Evolutionary conservation across 805 yeast genomes (phyloP).

Genomic region (Sungouiozyma ichnusensis): DNA sequence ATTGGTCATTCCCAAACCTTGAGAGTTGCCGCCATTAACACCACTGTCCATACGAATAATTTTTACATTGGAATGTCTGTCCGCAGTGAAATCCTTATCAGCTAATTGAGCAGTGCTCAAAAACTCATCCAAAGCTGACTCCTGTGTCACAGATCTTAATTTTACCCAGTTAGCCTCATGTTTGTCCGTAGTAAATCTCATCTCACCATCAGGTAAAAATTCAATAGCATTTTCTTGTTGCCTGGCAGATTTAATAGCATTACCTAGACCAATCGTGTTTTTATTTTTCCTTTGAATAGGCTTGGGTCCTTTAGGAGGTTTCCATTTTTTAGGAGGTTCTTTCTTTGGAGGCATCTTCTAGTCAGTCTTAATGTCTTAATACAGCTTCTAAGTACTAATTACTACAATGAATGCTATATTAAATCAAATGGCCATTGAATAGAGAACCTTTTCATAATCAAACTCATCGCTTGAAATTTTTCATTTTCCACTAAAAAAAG

Average conservation of each 20-base stretch:
- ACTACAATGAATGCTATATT: neutral
- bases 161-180: slow-evolving; percentile 86
- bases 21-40: slow-evolving; percentile 32
- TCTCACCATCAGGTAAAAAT: slow-evolving; percentile 73
- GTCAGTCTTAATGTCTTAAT: too few species aligned
- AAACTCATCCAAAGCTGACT: slow-evolving; percentile 86
- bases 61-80: slow-evolving; percentile 68
- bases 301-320: slow-evolving; percentile 86
- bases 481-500: neutral
- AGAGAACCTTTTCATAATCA: neutral
- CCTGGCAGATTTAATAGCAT: slow-evolving; percentile 68
- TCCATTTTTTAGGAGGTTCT: slow-evolving; percentile 58
- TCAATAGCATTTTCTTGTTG: slow-evolving; percentile 58
- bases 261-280: slow-evolving; percentile 76
- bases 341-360: slow-evolving; percentile 31
- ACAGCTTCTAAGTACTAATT: too few species aligned
- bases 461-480: slow-evolving; percentile 6
- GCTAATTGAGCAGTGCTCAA: slow-evolving; percentile 92
- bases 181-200: slow-evolving; percentile 77
- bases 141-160: slow-evolving; percentile 88
- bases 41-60: slow-evolving; percentile 61
- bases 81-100: slow-evolving; percentile 93
- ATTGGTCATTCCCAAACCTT: slow-evolving; percentile 51
- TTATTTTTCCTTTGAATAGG: slow-evolving; percentile 78
- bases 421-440: too few species aligned